Base-by-base conservation (phyloP, 352 stramenopile genomes). In the Phytophthora colocasiae region DNA sequence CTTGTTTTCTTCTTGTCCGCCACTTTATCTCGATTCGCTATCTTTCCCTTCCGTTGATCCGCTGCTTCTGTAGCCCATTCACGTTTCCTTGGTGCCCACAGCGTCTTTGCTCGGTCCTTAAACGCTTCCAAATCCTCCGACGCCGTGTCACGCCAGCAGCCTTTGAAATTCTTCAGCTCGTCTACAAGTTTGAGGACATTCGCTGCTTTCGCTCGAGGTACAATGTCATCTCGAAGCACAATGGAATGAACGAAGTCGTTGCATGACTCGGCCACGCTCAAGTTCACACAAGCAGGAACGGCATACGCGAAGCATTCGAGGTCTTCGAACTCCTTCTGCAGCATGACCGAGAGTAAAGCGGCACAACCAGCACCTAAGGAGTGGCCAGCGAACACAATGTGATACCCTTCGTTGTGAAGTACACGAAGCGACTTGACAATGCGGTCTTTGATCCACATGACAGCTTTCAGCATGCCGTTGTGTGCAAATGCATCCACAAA, bases 401-500 rank as follows among this genome's bases (percentile, higher is more conserved):
- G 77, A 56, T 95, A 96, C 2, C 88, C 88, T 77, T 92, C 80
- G 8, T 78, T 70, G 55, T 95, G 79, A 0, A 96, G 55, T 40
- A 87, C 79, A 17, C 86, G 82, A 48, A 96, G 59, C 1, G 88
- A 92, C 19, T 81, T 75, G 22, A 94, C 79, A 40, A 95, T 92
- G 17, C 86, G 81, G 17, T 93, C 81, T 43, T 93, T 96, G 46
- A 96, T 93, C 87, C 86, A 95, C 82, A 93, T 90, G 10, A 89
- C 86, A 22, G 88, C 85, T 62, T 93, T 91, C 7, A 93, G 56
- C 86, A 96, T 96, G 0, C 88, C 88, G 53, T 95, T 93, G 53
- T 96, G 88, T 1, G 88, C 88, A 50, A 95, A 96, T 8, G 87
- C 85, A 53, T 96, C 87, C 11, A 96, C 84, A 73, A 93, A 92